A percentile compares a stretch with the other conserved stretches of the same genome.
Evolutionary conservation across 176 grass and related monocot genomes (phyloP).

Genomic region (Elymus sibiricus): DNA sequence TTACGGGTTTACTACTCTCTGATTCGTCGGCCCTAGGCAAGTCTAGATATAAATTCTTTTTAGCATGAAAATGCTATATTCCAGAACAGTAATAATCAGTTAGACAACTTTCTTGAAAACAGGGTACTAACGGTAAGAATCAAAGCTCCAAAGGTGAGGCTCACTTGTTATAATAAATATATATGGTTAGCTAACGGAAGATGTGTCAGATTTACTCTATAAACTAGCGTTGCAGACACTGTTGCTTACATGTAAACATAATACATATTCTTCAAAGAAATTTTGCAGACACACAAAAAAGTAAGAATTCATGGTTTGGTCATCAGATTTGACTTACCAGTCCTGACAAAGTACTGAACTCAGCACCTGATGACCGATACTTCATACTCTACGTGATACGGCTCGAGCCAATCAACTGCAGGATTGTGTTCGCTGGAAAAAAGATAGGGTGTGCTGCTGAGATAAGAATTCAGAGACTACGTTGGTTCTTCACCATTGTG

Average conservation of each 20-base stretch:
- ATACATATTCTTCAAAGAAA: not conserved
- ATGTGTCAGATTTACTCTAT: not conserved
- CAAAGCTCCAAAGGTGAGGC: not conserved
- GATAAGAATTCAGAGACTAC: not conserved
- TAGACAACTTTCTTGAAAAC: not conserved
- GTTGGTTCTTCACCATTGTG: not conserved
- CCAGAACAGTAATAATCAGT: not conserved
- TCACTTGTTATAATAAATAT: not conserved
- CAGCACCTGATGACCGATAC: not conserved
- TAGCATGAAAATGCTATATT: not conserved
- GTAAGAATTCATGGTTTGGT: not conserved
- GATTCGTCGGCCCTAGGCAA: not conserved
- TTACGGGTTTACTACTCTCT: not conserved
- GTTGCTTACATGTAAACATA: not conserved
- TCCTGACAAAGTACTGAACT: slow-evolving; percentile 3
- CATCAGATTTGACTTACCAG: not conserved
- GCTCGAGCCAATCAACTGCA: slow-evolving; percentile 12
- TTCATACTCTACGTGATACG: not conserved
- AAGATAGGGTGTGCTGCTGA: not conserved
- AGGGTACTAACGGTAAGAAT: not conserved
- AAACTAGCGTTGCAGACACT: not conserved
- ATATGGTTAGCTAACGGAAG: not conserved
- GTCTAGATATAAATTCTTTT: not conserved
- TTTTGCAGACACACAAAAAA: not conserved
- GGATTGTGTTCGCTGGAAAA: slow-evolving; percentile 7